Evolutionary conservation across 768 basidiomycete genomes (phyloP).

Genomic region (Tylopilus subfusipes): DNA sequence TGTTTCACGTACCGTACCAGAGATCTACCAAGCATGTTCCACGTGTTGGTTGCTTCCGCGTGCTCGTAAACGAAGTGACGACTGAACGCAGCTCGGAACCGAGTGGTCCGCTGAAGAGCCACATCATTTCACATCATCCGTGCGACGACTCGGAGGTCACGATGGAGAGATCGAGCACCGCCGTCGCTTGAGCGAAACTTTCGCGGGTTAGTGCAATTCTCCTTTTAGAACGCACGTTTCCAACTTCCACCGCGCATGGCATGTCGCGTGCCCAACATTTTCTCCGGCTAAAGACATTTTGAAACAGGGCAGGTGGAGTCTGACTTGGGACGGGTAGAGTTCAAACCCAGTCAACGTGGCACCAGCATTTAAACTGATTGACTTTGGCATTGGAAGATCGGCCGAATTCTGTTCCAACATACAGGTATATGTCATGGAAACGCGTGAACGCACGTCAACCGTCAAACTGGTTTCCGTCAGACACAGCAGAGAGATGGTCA

Average conservation of each 20-base stretch:
- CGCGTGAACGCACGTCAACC: background rate
- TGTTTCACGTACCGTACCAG: conserved; percentile 11
- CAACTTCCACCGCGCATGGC: conserved; percentile 7
- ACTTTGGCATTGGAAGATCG: conserved; percentile 20
- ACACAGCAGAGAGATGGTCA: background rate
- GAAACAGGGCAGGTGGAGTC: conserved; percentile 23
- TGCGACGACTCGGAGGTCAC: too few species aligned
- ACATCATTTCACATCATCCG: background rate
- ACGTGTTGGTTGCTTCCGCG: conserved; percentile 11
- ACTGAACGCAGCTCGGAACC: background rate
- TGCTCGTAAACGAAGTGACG: background rate
- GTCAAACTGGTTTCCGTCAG: conserved; percentile 17
- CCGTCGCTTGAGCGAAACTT: conserved; percentile 13
- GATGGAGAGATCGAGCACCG: background rate
- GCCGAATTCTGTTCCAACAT: background rate
- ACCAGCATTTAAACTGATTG: conserved; percentile 23
- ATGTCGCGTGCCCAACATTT: conserved; percentile 17
- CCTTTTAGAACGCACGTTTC: conserved; percentile 7
- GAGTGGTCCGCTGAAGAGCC: background rate
- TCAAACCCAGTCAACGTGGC: conserved; percentile 21
- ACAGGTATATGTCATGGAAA: conserved; percentile 14
- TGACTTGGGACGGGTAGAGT: background rate
- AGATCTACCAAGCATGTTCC: conserved; percentile 10
- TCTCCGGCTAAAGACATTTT: conserved; percentile 3
- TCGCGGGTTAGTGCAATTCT: conserved; percentile 20